These are phyloP conservation scores for Leccinum uliginosum DNA, from an alignment of 768 basidiomycete species.

Conservation along the genomic window DNA sequence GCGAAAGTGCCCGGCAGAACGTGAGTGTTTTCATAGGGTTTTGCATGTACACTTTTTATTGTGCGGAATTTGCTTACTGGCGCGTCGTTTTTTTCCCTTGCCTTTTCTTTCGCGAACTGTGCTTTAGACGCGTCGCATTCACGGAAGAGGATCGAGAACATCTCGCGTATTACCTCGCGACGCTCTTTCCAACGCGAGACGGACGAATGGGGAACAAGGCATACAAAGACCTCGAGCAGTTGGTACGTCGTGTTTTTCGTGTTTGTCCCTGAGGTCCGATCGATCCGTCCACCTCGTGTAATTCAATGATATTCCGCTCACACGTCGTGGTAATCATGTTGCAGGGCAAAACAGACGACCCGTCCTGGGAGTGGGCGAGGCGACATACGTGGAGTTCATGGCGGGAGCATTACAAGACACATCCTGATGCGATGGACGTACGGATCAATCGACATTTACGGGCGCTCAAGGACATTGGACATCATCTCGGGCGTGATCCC, in stretches of 20 bases:
- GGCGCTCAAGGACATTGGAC: conserved; percentile 8
- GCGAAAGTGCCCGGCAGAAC: not conserved
- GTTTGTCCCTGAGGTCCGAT: not conserved
- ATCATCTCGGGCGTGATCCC: conserved; percentile 21
- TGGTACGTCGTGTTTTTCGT: conserved; percentile 37
- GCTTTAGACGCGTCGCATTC: conserved; percentile 27
- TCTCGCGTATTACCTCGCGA: conserved; percentile 48
- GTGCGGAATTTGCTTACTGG: not conserved
- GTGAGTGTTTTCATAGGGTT: conserved; percentile 7
- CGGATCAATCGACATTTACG: conserved; percentile 33
- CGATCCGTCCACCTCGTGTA: not conserved
- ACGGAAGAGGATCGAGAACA: conserved; percentile 38
- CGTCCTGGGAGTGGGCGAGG: conserved; percentile 35
- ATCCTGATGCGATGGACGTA: conserved; percentile 38
- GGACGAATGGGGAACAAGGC: conserved; percentile 48
- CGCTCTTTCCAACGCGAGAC: conserved; percentile 35
- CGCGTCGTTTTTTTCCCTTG: not conserved
- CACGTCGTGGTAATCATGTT: not conserved
- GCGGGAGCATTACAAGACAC: conserved; percentile 55
- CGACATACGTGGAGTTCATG: conserved; percentile 57
- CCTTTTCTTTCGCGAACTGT: not conserved
- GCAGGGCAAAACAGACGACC: conserved; percentile 31
- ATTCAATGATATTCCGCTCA: not conserved
- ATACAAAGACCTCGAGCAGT: conserved; percentile 42
- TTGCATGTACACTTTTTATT: not conserved